Evolutionary conservation across 768 basidiomycete species (phyloP).

Genomic region (Austroboletus festivus): DNA sequence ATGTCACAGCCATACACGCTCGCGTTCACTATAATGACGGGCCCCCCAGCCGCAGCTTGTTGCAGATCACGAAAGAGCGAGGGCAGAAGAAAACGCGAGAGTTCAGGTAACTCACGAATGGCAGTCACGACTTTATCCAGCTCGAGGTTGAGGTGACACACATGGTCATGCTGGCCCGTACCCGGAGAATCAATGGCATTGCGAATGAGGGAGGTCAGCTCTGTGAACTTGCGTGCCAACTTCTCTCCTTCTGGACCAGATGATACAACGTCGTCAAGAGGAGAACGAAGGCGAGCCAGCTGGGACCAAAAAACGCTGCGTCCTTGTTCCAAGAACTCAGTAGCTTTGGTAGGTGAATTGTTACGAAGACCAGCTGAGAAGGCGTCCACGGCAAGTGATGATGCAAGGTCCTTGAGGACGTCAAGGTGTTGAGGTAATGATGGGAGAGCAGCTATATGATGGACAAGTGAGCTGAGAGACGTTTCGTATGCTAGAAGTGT

Average conservation of each 20-base stretch:
- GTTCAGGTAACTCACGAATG: neutral
- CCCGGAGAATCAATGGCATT: neutral
- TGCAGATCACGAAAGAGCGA: neutral
- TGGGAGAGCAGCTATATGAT: neutral
- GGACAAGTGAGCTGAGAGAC: neutral
- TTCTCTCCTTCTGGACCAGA: neutral
- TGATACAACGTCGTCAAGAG: neutral
- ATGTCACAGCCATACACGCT: no score
- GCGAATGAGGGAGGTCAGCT: neutral
- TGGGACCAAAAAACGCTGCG: neutral
- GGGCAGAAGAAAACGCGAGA: neutral
- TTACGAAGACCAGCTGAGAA: neutral
- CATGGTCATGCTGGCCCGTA: neutral
- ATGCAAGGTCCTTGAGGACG: no score
- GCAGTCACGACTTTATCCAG: neutral
- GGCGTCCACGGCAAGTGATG: neutral
- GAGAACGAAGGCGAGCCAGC: neutral
- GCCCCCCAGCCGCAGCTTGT: no score
- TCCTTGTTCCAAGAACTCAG: neutral
- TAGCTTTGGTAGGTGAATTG: neutral
- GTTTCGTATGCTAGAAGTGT: neutral
- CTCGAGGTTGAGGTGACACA: neutral
- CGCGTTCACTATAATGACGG: no score
- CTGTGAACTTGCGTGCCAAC: neutral
- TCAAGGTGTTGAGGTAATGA: no score